These are phyloP conservation scores for Globisporangium nodosum DNA, from an alignment of 352 stramenopile species.

Conservation along the genomic window DNA sequence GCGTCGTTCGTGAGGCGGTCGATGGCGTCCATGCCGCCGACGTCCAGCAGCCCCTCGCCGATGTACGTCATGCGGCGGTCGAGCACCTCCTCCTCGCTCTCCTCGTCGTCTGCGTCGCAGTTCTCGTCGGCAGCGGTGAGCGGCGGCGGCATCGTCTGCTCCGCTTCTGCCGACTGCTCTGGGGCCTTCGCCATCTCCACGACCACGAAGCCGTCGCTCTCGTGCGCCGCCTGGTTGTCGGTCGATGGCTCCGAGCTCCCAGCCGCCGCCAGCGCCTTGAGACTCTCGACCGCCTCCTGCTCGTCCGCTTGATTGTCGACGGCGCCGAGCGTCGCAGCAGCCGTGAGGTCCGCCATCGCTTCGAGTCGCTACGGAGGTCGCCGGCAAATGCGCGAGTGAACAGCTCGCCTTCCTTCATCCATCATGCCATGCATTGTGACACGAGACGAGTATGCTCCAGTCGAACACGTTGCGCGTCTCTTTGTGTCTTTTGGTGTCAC, in stretches of 20 bases:
- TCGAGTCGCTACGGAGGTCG: no score
- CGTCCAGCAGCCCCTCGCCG: slow-evolving; percentile 49
- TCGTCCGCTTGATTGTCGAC: not conserved
- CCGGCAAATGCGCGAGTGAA: no score
- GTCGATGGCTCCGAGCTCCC: no score
- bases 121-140: not conserved
- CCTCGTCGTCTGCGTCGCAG: not conserved
- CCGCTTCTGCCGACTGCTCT: not conserved
- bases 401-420: no score
- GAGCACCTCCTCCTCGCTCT: slow-evolving; percentile 4
- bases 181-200: not conserved
- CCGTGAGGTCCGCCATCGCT: not conserved
- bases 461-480: no score
- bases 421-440: no score
- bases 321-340: no score
- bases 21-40: slow-evolving; percentile 40
- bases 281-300: not conserved
- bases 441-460: no score
- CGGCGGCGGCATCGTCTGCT: not conserved
- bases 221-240: not conserved
- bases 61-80: slow-evolving; percentile 60
- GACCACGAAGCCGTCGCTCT: not conserved
- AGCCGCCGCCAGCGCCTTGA: not conserved
- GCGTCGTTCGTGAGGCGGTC: slow-evolving; percentile 43
- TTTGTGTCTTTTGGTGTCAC: no score